Evolutionary conservation across 345 rosid species (phyloP).

Genomic region (Clausena lansium): DNA sequence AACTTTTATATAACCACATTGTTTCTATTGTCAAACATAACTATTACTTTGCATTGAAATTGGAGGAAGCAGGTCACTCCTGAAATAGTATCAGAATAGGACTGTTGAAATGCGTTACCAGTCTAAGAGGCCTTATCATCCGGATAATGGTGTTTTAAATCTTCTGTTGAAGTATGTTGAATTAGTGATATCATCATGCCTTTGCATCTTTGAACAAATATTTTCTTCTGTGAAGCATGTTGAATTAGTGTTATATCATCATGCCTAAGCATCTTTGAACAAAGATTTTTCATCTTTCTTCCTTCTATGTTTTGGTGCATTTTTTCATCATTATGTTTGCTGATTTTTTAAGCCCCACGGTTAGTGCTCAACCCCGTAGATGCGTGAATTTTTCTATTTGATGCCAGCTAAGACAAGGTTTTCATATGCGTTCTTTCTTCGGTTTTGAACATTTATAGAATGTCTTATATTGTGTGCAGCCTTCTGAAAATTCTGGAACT

Average conservation of each 20-base stretch:
- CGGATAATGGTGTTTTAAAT: neutral
- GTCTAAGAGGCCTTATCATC: neutral
- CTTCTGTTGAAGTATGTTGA: neutral
- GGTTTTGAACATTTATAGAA: slow-evolving; percentile 14
- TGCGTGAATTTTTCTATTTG: neutral
- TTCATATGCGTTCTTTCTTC: neutral
- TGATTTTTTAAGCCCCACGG: slow-evolving; percentile 1
- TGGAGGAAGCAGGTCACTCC: neutral
- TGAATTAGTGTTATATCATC: neutral
- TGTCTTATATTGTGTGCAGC: slow-evolving; percentile 38
- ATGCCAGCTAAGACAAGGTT: neutral
- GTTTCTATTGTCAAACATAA: neutral
- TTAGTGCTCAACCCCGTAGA: neutral
- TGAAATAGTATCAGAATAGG: neutral
- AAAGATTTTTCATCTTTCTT: neutral
- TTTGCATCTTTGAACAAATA: neutral
- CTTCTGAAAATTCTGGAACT: slow-evolving; percentile 70
- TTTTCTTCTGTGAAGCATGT: neutral
- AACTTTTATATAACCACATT: neutral
- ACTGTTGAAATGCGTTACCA: neutral
- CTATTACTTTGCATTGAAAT: neutral
- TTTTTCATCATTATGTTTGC: neutral
- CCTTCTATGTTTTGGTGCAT: neutral
- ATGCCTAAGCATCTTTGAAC: neutral
- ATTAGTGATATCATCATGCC: neutral